Conservation (phyloP, 345 rosid species). For the Passiflora organensis region DNA sequence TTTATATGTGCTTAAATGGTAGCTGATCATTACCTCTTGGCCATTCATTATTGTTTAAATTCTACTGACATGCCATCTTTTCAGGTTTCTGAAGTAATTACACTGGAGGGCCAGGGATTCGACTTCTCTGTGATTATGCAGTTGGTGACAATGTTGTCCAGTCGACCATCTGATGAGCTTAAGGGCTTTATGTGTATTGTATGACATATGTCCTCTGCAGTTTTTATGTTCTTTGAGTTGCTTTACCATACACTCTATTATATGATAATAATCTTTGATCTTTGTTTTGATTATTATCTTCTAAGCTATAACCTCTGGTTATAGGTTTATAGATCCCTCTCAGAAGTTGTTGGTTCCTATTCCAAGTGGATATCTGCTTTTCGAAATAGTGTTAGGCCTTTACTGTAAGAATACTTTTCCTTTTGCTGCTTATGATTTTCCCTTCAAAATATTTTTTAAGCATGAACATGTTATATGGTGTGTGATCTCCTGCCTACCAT, state of each 20-base stretch:
- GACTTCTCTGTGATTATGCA: conserved; percentile 80
- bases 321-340: conserved; percentile 88
- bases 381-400: conserved; percentile 57
- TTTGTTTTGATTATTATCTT: too few relatives aligned
- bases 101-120: conserved; percentile 59
- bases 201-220: conserved; percentile 30
- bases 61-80: conserved; percentile 2
- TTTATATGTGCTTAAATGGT: too few relatives aligned
- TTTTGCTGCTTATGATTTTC: not conserved
- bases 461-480: not conserved
- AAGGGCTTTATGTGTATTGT: conserved; percentile 82
- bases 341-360: conserved; percentile 90
- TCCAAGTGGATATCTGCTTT: conserved; percentile 78
- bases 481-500: not conserved
- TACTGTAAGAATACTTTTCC: conserved; percentile 55
- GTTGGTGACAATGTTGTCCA: conserved; percentile 61
- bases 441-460: not conserved
- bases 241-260: not conserved
- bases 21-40: conserved; percentile 6
- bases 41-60: not conserved
- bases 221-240: conserved; percentile 10
- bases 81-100: conserved; percentile 84
- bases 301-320: too few relatives aligned
- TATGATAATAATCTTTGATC: not conserved
- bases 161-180: conserved; percentile 47